These are phyloP conservation scores for Ophidiomyces ophidiicola DNA, from an alignment of 2,329 filamentous ascomycete species.

Conservation along the genomic window DNA sequence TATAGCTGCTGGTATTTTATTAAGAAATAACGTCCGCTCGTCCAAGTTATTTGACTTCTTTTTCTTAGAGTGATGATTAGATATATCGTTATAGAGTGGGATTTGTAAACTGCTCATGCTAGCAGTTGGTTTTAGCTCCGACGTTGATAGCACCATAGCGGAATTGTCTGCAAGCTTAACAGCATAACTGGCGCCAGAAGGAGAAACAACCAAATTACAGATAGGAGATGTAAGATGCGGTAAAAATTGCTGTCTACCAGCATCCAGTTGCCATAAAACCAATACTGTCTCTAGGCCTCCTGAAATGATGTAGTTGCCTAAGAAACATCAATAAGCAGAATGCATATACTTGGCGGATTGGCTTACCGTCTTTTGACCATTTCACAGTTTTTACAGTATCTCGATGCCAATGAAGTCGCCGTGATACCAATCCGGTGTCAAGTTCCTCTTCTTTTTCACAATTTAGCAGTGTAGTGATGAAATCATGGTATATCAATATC, in stretches of 20 bases:
- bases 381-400: slow-evolving; percentile 71
- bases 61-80: slow-evolving; percentile 7
- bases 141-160: slow-evolving; percentile 75
- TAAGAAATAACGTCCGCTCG: slow-evolving; percentile 20
- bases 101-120: slow-evolving; percentile 73
- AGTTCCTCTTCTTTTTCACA: slow-evolving; percentile 35
- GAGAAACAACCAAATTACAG: slow-evolving; percentile 71
- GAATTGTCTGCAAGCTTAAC: slow-evolving; percentile 87
- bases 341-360: slow-evolving; percentile 6
- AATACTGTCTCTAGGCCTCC: slow-evolving; percentile 82
- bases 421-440: slow-evolving; percentile 38
- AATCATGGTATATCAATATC: slow-evolving; percentile 70
- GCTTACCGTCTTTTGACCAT: slow-evolving; percentile 79
- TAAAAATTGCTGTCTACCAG: slow-evolving; percentile 65
- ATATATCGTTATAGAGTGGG: slow-evolving; percentile 19
- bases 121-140: slow-evolving; percentile 71
- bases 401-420: slow-evolving; percentile 83
- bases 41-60: slow-evolving; percentile 34
- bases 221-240: slow-evolving; percentile 84
- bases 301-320: slow-evolving; percentile 86
- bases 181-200: slow-evolving; percentile 66
- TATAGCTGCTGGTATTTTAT: slow-evolving; percentile 44
- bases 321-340: neutral
- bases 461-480: slow-evolving; percentile 45
- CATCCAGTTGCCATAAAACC: slow-evolving; percentile 88